phyloP scores from a whole-genome alignment of 345 rosid genomes.

The Cochlearia excelsa region DNA sequence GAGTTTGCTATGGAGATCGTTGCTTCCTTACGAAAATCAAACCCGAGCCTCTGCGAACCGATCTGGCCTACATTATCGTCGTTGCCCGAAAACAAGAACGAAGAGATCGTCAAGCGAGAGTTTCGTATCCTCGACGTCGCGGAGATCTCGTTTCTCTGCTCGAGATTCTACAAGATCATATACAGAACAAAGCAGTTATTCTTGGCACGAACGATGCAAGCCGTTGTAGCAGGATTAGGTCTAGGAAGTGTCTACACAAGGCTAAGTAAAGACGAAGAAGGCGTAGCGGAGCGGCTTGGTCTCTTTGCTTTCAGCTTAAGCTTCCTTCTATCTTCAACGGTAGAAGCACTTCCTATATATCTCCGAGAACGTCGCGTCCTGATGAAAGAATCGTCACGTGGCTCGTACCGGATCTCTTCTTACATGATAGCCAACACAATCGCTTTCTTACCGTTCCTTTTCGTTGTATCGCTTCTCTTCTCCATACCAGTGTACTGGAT shows the following conservation, averaged over 20 bases:
- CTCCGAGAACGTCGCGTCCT: conserved; percentile 79
- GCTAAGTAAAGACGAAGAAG: conserved; percentile 56
- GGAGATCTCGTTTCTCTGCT: conserved; percentile 66
- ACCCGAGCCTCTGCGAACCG: conserved; percentile 11
- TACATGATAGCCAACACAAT: conserved; percentile 86
- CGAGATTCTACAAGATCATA: conserved; percentile 76
- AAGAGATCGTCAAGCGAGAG: conserved; percentile 6
- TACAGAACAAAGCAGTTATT: conserved; percentile 78
- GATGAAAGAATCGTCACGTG: conserved; percentile 86
- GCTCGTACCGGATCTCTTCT: conserved; percentile 75
- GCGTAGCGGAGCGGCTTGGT: conserved; percentile 67
- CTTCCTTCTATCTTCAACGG: conserved; percentile 84
- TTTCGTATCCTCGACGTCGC: conserved; percentile 31
- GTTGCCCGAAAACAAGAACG: conserved; percentile 20
- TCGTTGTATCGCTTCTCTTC: conserved; percentile 65
- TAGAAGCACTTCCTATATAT: conserved; percentile 88
- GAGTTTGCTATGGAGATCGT: conserved; percentile 89
- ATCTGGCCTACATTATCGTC: conserved; percentile 35
- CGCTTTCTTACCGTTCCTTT: conserved; percentile 67
- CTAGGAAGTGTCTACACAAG: conserved; percentile 72
- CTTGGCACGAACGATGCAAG: conserved; percentile 85
- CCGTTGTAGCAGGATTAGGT: conserved; percentile 72
- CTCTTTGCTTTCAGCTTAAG: conserved; percentile 86
- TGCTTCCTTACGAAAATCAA: conserved; percentile 41
- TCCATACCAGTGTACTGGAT: conserved; percentile 81